Conservation (phyloP, 2,329 filamentous ascomycete species). For the Pseudogymnoascus sp. region DNA sequence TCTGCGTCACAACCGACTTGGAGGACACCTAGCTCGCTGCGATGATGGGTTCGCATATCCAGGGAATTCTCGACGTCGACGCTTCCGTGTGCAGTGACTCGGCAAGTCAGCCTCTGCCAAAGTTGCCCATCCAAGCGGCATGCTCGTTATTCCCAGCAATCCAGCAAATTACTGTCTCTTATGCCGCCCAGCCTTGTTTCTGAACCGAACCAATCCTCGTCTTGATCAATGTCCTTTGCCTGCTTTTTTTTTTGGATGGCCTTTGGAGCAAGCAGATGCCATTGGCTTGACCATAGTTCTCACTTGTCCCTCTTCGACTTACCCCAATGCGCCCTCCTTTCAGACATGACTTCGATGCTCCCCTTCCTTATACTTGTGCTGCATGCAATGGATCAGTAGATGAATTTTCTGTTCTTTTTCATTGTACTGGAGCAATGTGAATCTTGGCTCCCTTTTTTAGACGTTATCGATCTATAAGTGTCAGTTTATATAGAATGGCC, state of each 20-base stretch:
- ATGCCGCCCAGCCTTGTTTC: not conserved
- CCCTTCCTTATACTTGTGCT: not conserved
- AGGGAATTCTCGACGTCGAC: constrained; percentile 4
- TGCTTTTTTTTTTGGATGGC: not conserved
- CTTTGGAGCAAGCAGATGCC: not conserved
- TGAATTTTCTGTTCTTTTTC: not conserved
- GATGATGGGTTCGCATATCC: constrained; percentile 3
- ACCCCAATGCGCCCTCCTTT: not conserved
- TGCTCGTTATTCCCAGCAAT: constrained; percentile 4
- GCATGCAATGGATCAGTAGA: not conserved
- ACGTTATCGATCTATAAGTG: not conserved
- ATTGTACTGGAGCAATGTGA: not conserved
- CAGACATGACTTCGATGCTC: not conserved
- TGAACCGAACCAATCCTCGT: not conserved
- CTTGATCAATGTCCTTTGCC: not conserved
- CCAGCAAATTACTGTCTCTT: not conserved
- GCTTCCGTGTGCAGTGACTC: not conserved
- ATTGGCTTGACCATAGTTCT: not conserved
- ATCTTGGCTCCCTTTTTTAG: not conserved
- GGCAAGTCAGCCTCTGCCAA: not conserved
- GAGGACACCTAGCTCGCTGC: constrained; percentile 1
- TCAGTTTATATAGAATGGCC: not conserved
- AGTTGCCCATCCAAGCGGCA: not conserved
- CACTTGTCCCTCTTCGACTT: not conserved
- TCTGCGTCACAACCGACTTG: not conserved